Conservation (phyloP, 129 eudicot genomes). For the Kitagawia praeruptora region DNA sequence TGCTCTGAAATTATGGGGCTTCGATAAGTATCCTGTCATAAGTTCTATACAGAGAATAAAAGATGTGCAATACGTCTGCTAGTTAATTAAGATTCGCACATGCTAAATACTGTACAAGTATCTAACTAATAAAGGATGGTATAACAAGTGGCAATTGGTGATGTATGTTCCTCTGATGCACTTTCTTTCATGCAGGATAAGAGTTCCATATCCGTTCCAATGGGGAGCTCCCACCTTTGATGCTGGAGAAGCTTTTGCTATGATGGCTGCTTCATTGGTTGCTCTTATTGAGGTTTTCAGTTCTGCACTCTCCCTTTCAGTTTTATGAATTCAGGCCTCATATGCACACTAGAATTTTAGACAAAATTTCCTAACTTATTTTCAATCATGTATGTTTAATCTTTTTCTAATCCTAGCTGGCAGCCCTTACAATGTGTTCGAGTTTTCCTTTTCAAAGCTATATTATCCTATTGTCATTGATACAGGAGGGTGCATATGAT, state of each 20-base stretch:
- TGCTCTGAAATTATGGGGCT: too few species aligned
- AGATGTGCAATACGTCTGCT: too few species aligned
- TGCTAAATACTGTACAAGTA: too few species aligned
- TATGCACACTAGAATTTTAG: too few species aligned
- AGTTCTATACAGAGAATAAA: too few species aligned
- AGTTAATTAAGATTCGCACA: too few species aligned
- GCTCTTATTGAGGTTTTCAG: conserved; percentile 73
- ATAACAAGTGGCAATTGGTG: too few species aligned
- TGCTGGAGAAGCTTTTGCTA: conserved; percentile 99
- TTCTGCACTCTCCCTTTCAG: neutral
- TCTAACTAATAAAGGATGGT: too few species aligned
- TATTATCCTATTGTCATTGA: neutral
- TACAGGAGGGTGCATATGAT: neutral
- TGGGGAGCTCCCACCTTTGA: conserved; percentile 99
- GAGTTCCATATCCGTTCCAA: conserved; percentile 96
- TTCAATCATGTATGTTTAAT: neutral
- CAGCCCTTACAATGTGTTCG: neutral
- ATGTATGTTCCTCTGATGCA: neutral
- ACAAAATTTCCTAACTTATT: too few species aligned
- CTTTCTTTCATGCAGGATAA: conserved; percentile 46
- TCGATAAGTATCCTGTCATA: too few species aligned
- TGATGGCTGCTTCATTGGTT: conserved; percentile 91
- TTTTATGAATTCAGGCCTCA: neutral
- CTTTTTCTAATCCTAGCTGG: neutral
- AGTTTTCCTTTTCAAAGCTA: neutral